These are phyloP conservation scores for Herpotrichia juniperi DNA, from an alignment of 2,329 filamentous ascomycete genomes.

Conservation along the genomic window DNA sequence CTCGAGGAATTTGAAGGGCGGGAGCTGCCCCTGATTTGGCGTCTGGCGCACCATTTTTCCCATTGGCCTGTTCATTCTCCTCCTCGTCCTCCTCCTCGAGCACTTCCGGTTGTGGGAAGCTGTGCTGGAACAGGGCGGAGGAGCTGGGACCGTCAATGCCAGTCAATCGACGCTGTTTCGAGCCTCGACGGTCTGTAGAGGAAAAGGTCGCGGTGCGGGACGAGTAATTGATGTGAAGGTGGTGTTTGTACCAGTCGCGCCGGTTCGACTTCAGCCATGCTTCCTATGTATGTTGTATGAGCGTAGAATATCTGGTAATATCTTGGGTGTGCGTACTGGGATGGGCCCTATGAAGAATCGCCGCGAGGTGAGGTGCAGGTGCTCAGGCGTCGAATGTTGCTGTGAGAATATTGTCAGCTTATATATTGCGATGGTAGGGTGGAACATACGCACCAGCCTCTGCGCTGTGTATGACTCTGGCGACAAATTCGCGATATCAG, in stretches of 20 bases:
- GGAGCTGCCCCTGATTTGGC: constrained; percentile 30
- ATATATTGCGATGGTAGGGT: background rate
- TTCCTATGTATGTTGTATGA: constrained; percentile 42
- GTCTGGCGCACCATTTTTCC: constrained; percentile 17
- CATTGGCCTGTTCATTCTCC: constrained; percentile 8
- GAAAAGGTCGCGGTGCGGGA: constrained; percentile 58
- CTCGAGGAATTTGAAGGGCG: constrained; percentile 37
- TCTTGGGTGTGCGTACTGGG: constrained; percentile 45
- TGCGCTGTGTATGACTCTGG: constrained; percentile 61
- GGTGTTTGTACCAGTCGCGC: constrained; percentile 66
- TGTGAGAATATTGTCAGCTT: constrained; percentile 27
- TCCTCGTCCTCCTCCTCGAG: constrained; percentile 31
- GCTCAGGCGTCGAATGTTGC: constrained; percentile 67
- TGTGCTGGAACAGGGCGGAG: constrained; percentile 45
- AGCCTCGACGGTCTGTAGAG: constrained; percentile 48
- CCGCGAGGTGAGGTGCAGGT: constrained; percentile 66
- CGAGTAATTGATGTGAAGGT: constrained; percentile 52
- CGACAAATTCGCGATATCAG: constrained; percentile 44
- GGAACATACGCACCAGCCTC: constrained; percentile 50
- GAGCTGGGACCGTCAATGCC: constrained; percentile 49
- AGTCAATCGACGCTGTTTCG: constrained; percentile 50
- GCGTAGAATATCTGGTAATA: constrained; percentile 1
- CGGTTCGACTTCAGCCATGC: constrained; percentile 69
- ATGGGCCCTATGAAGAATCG: constrained; percentile 71
- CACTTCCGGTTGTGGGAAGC: constrained; percentile 51